Evolutionary conservation across 495 filamentous ascomycete species (phyloP).

Genomic region (Daldinia vernicosa): DNA sequence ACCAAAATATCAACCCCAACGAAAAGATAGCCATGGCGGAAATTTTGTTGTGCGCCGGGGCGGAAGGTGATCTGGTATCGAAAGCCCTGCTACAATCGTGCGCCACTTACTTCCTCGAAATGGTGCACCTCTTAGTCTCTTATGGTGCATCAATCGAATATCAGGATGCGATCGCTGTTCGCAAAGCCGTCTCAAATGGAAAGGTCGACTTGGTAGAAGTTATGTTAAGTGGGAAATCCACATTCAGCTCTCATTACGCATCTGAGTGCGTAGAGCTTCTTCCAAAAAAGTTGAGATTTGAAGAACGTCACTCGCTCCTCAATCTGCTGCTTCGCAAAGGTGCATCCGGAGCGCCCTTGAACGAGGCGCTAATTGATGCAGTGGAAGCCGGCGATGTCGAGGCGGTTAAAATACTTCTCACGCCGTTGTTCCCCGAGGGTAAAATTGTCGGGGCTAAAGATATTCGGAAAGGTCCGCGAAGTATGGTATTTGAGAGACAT

Average conservation of each 20-base stretch:
- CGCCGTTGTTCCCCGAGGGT: slow-evolving; percentile 50
- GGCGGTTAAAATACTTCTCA: slow-evolving; percentile 53
- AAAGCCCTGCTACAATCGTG: slow-evolving; percentile 52
- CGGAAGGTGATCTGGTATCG: slow-evolving; percentile 51
- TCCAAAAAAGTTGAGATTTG: slow-evolving; percentile 52
- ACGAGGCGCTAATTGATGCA: slow-evolving; percentile 54
- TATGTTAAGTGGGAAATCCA: slow-evolving; percentile 48
- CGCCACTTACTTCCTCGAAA: slow-evolving; percentile 52
- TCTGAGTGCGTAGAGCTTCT: slow-evolving; percentile 55
- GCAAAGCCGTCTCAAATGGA: slow-evolving; percentile 49
- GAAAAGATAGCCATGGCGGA: slow-evolving; percentile 56
- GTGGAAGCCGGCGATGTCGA: slow-evolving; percentile 51
- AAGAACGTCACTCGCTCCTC: slow-evolving; percentile 53
- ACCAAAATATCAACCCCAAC: slow-evolving; percentile 52
- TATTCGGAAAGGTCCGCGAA: slow-evolving; percentile 40
- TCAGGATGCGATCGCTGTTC: slow-evolving; percentile 51
- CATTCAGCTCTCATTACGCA: slow-evolving; percentile 50
- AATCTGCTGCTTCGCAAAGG: slow-evolving; percentile 53
- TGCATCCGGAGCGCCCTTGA: slow-evolving; percentile 48
- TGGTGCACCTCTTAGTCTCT: slow-evolving; percentile 55
- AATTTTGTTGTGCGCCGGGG: slow-evolving; percentile 57
- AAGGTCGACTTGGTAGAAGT: slow-evolving; percentile 52
- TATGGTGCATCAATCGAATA: slow-evolving; percentile 59
- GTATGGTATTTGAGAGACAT: slow-evolving; percentile 49
- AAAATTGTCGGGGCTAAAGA: slow-evolving; percentile 36